phyloP scores from a whole-genome alignment of 768 basidiomycete species.

The Pleurotus sapidus region DNA sequence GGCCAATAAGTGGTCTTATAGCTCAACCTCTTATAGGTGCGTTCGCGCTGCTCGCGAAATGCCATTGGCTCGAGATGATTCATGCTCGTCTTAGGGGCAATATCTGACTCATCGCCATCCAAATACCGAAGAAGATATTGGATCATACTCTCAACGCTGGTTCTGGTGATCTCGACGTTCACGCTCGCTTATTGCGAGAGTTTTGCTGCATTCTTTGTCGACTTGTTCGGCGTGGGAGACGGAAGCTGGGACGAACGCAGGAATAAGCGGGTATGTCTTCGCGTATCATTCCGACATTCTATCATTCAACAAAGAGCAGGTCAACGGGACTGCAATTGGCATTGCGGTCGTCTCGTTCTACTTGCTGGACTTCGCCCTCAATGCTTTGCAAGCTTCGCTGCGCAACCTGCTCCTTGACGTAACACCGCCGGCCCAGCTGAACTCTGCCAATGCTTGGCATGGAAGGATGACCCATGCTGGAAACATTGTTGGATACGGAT shows the following conservation, averaged over 20 bases:
- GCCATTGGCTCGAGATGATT: slow-evolving; percentile 13
- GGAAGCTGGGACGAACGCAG: slow-evolving; percentile 88
- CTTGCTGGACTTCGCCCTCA: slow-evolving; percentile 94
- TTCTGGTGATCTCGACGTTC: slow-evolving; percentile 76
- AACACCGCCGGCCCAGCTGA: slow-evolving; percentile 85
- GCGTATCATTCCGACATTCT: background rate
- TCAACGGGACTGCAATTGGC: slow-evolving; percentile 68
- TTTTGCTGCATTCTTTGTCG: slow-evolving; percentile 72
- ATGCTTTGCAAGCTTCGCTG: slow-evolving; percentile 90
- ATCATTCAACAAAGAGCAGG: slow-evolving; percentile 34
- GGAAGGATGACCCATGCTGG: slow-evolving; percentile 96
- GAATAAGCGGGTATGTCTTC: slow-evolving; percentile 49
- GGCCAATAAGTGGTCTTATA: slow-evolving; percentile 92
- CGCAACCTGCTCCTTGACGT: slow-evolving; percentile 93
- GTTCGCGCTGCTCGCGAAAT: slow-evolving; percentile 14
- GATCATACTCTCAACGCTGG: slow-evolving; percentile 84
- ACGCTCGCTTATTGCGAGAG: slow-evolving; percentile 81
- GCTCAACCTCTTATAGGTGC: slow-evolving; percentile 97
- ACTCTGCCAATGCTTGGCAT: slow-evolving; percentile 97
- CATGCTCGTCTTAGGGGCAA: slow-evolving; percentile 62
- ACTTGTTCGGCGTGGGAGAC: slow-evolving; percentile 67
- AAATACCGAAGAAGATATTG: slow-evolving; percentile 90
- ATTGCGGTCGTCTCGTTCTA: slow-evolving; percentile 92
- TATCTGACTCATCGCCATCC: slow-evolving; percentile 92
- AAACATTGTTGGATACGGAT: slow-evolving; percentile 92